These are phyloP conservation scores for Microcera coccophila DNA, from an alignment of 2,329 filamentous ascomycete species.

Conservation along the genomic window DNA sequence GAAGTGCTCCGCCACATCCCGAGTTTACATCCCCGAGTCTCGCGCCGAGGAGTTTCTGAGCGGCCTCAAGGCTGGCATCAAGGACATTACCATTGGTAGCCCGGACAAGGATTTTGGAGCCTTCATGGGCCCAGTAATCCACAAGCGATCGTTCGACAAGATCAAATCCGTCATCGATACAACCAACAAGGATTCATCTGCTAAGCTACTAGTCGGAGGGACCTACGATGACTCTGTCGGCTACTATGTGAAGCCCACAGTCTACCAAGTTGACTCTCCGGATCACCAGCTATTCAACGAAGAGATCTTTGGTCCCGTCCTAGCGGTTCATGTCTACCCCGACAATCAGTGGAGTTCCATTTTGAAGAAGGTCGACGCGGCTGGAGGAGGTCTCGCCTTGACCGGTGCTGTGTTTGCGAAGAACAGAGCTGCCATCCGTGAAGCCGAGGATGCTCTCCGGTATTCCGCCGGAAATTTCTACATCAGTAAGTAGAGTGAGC, in stretches of 20 bases:
- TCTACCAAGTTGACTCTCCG: constrained; percentile 71
- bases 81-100: constrained; percentile 65
- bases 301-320: constrained; percentile 78
- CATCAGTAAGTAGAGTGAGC: constrained; percentile 40
- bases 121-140: constrained; percentile 86
- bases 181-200: constrained; percentile 68
- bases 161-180: constrained; percentile 71
- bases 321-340: constrained; percentile 72
- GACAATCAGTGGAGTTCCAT: constrained; percentile 48
- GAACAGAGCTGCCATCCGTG: constrained; percentile 44
- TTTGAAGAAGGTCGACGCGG: constrained; percentile 38
- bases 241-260: constrained; percentile 78
- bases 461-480: constrained; percentile 57
- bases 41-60: constrained; percentile 67
- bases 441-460: constrained; percentile 49
- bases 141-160: constrained; percentile 76
- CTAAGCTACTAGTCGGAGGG: constrained; percentile 71
- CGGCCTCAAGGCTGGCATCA: constrained; percentile 61
- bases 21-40: constrained; percentile 74
- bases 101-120: constrained; percentile 63
- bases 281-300: constrained; percentile 68
- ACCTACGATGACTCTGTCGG: constrained; percentile 72
- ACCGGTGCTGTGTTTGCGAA: constrained; percentile 50
- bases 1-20: constrained; percentile 83
- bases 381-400: constrained; percentile 42